Evolutionary conservation across 768 basidiomycete genomes (phyloP).

Genomic region (Hericium coralloides): DNA sequence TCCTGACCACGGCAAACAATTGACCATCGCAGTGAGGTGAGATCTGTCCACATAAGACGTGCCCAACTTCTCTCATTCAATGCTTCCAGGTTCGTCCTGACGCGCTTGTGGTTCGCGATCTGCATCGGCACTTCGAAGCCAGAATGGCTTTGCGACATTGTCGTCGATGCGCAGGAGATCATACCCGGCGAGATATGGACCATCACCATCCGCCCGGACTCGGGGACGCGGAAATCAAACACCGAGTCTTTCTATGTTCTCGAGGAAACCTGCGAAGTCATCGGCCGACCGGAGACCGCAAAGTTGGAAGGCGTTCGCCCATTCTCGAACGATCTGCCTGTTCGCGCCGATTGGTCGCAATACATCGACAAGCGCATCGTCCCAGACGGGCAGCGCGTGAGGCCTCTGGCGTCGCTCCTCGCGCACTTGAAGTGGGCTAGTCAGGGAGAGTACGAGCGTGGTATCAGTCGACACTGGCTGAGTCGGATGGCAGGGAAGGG

Average conservation of each 20-base stretch:
- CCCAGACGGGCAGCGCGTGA: neutral
- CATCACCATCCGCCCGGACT: conserved; percentile 24
- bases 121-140: conserved; percentile 33
- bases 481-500: conserved; percentile 35
- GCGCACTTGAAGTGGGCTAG: conserved; percentile 55
- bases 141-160: conserved; percentile 27
- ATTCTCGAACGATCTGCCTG: neutral
- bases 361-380: conserved; percentile 34
- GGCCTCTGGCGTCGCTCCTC: conserved; percentile 19
- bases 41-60: conserved; percentile 5
- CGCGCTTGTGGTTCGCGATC: conserved; percentile 52
- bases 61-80: neutral
- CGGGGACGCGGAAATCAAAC: conserved; percentile 7
- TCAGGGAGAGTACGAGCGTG: conserved; percentile 58
- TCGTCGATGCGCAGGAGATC: conserved; percentile 45
- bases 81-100: conserved; percentile 46
- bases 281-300: conserved; percentile 32
- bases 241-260: conserved; percentile 44
- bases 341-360: conserved; percentile 57
- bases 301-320: neutral
- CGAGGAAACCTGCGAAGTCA: conserved; percentile 65
- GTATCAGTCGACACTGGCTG: conserved; percentile 64
- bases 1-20: conserved; percentile 50
- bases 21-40: conserved; percentile 48
- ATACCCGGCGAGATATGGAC: conserved; percentile 54